Conservation (phyloP, 371 early-diverging fungal genomes). For the Lichtheimia ramosa region DNA sequence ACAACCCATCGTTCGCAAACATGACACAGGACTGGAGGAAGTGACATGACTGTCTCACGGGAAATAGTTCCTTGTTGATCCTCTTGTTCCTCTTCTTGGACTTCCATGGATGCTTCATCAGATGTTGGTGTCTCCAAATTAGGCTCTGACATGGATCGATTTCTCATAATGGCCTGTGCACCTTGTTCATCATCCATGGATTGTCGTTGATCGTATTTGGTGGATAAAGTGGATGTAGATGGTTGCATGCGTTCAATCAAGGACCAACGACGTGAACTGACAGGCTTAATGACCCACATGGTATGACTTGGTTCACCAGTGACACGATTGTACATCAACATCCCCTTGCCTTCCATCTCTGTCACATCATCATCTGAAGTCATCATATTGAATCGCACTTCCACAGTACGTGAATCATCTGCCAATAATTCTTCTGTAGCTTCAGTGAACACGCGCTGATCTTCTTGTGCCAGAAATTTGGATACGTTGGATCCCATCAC, state of each 20-base stretch:
- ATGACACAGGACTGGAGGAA: constrained; percentile 66
- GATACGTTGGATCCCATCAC: constrained; percentile 51
- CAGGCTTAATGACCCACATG: constrained; percentile 82
- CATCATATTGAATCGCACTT: constrained; percentile 71
- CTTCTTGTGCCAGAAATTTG: constrained; percentile 35
- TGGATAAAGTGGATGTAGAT: constrained; percentile 1
- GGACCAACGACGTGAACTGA: constrained; percentile 16
- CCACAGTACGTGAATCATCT: constrained; percentile 75
- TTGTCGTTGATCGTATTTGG: not conserved
- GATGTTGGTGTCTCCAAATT: not conserved
- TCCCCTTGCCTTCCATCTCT: constrained; percentile 88
- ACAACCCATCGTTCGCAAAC: constrained; percentile 81
- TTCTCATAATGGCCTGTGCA: constrained; percentile 4
- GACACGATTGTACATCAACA: constrained; percentile 80
- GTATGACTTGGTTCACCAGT: constrained; percentile 74
- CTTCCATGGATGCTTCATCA: constrained; percentile 2
- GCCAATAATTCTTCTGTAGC: constrained; percentile 46
- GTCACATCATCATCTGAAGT: constrained; percentile 40
- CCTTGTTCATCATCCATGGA: not conserved
- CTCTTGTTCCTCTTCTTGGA: constrained; percentile 9
- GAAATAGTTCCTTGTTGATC: not conserved
- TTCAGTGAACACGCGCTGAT: constrained; percentile 16
- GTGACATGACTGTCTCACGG: constrained; percentile 14
- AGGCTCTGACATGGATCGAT: constrained; percentile 29
- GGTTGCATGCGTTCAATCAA: constrained; percentile 8